These are phyloP conservation scores for Pseudocercospora cruenta DNA, from an alignment of 2,329 filamentous ascomycete genomes.

Conservation along the genomic window DNA sequence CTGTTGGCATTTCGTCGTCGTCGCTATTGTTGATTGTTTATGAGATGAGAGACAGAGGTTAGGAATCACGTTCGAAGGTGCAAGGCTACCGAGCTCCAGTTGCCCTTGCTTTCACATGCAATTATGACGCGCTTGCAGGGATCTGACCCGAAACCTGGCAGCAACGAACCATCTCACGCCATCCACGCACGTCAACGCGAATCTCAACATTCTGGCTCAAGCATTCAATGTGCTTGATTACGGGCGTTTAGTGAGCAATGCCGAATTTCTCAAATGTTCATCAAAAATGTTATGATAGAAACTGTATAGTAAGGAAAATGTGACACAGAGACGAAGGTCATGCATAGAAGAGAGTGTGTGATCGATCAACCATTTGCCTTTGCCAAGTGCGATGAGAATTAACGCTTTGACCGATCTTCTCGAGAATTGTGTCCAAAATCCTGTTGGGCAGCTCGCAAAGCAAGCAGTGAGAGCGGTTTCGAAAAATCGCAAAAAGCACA, in stretches of 20 bases:
- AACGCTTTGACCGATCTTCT: not conserved
- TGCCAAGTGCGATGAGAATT: not conserved
- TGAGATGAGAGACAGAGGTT: not conserved
- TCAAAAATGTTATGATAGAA: not conserved
- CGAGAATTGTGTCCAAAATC: not conserved
- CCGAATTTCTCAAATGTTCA: not conserved
- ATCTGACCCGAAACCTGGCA: not conserved
- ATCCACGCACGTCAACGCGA: not conserved
- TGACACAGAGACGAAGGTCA: not conserved
- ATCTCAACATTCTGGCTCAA: no score
- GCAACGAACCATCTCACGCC: not conserved
- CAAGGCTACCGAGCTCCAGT: not conserved
- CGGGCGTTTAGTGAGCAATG: no score
- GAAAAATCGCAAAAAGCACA: not conserved
- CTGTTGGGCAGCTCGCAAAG: not conserved
- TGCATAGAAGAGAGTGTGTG: not conserved
- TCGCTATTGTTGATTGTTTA: not conserved
- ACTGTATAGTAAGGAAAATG: not conserved
- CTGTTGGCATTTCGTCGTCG: constrained; percentile 20
- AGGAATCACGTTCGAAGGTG: not conserved
- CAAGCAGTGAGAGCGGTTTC: not conserved
- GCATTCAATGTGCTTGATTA: no score
- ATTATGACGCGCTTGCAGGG: not conserved
- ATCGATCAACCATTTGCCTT: not conserved
- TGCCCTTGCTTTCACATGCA: constrained; percentile 2